These are phyloP conservation scores for Eucalyptus marginata DNA, from an alignment of 345 rosid species.

Conservation along the genomic window DNA sequence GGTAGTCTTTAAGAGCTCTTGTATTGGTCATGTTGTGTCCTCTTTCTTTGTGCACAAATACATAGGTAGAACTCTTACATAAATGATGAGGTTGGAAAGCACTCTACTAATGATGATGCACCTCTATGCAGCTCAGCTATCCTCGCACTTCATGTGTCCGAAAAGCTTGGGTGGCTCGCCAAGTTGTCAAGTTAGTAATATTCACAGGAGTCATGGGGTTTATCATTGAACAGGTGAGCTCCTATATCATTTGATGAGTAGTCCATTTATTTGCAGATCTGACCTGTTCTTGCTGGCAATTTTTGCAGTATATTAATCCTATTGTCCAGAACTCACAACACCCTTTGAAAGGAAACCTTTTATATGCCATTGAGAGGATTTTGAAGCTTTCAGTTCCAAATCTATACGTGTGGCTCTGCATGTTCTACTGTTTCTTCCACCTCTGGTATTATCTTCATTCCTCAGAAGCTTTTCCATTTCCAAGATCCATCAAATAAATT, in stretches of 20 bases:
- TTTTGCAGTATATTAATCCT: slow-evolving; percentile 95
- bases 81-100: neutral
- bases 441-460: slow-evolving; percentile 42
- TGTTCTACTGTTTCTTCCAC: slow-evolving; percentile 98
- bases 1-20: neutral
- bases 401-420: slow-evolving; percentile 97
- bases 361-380: slow-evolving; percentile 86
- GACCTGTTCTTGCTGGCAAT: slow-evolving; percentile 1
- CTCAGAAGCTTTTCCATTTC: neutral
- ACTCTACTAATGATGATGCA: neutral
- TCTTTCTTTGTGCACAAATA: neutral
- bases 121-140: slow-evolving; percentile 52
- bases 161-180: slow-evolving; percentile 89
- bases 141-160: slow-evolving; percentile 74
- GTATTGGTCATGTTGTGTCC: neutral
- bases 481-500: neutral
- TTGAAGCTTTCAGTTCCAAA: slow-evolving; percentile 96
- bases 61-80: neutral
- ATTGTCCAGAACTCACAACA: slow-evolving; percentile 90
- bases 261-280: neutral
- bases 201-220: slow-evolving; percentile 96
- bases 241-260: neutral
- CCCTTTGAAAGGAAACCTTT: slow-evolving; percentile 79
- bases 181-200: slow-evolving; percentile 66
- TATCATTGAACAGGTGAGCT: slow-evolving; percentile 78